Evolutionary conservation across 345 rosid genomes (phyloP).

Genomic region (Bruguiera gymnorhiza): DNA sequence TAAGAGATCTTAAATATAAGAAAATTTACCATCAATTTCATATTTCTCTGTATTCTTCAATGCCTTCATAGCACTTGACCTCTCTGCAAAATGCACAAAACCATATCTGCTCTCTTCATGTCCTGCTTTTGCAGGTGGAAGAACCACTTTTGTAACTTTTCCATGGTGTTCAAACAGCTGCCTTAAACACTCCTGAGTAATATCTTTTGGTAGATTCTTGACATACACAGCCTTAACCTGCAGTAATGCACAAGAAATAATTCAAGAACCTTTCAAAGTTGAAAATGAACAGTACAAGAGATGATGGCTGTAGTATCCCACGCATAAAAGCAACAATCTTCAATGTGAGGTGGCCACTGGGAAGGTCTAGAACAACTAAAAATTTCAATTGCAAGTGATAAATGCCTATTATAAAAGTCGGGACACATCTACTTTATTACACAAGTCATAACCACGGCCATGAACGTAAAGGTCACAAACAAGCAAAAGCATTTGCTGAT

Average conservation of each 20-base stretch:
- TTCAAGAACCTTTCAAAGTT: not conserved
- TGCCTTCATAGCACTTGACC: slow-evolving; percentile 38
- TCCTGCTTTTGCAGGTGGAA: slow-evolving; percentile 38
- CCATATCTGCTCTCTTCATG: slow-evolving; percentile 36
- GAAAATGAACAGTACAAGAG: not conserved
- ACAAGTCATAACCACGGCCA: slow-evolving; percentile 1
- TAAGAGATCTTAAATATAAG: not conserved
- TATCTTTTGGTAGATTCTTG: slow-evolving; percentile 31
- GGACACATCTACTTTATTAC: not conserved
- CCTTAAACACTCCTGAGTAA: slow-evolving; percentile 28
- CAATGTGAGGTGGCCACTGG: not conserved
- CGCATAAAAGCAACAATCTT: not conserved
- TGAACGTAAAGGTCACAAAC: not conserved
- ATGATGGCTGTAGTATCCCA: not conserved
- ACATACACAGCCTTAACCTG: slow-evolving; percentile 38
- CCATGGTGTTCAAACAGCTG: slow-evolving; percentile 30
- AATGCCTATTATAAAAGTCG: too few species aligned
- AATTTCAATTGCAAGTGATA: too few species aligned
- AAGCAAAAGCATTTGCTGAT: not conserved
- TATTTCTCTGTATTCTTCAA: slow-evolving; percentile 36
- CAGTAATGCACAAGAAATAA: slow-evolving; percentile 11
- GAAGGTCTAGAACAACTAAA: not conserved
- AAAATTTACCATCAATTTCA: slow-evolving; percentile 31
- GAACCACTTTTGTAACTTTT: slow-evolving; percentile 31
- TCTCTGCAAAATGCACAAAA: slow-evolving; percentile 35